These are phyloP conservation scores for Penicillium desertorum DNA, from an alignment of 495 filamentous ascomycete species.

Conservation along the genomic window DNA sequence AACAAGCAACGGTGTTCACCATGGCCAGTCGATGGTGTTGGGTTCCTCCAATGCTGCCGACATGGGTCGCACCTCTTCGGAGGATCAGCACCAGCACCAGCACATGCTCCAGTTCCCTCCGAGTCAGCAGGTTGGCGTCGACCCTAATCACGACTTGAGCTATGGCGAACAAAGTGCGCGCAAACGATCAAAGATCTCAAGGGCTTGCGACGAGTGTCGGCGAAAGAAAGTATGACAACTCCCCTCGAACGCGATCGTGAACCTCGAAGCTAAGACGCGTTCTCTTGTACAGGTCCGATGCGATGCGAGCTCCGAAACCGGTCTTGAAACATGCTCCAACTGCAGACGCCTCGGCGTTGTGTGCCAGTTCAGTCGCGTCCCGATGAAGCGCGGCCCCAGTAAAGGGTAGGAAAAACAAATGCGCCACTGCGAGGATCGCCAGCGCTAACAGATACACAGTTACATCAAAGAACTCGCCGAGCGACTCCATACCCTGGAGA, in stretches of 20 bases:
- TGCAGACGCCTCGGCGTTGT: conserved; percentile 74
- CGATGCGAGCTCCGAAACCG: conserved; percentile 78
- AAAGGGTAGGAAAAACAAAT: conserved; percentile 66
- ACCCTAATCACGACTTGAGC: conserved; percentile 50
- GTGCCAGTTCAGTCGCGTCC: conserved; percentile 89
- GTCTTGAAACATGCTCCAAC: conserved; percentile 78
- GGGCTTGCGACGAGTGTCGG: conserved; percentile 93
- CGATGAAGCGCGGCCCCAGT: conserved; percentile 91
- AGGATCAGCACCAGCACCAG: conserved; percentile 49
- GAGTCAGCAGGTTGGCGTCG: conserved; percentile 51
- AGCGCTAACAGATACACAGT: conserved; percentile 44
- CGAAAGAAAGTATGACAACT: conserved; percentile 71
- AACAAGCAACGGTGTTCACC: conserved; percentile 43
- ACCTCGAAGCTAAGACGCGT: conserved; percentile 21
- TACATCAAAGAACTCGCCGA: conserved; percentile 98
- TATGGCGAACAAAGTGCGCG: conserved; percentile 66
- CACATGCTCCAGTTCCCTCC: conserved; percentile 50
- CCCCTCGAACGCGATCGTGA: conserved; percentile 16
- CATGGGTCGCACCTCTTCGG: conserved; percentile 40
- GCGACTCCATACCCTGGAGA: conserved; percentile 79
- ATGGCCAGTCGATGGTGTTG: conserved; percentile 45
- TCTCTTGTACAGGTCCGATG: conserved; percentile 68
- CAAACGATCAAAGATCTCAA: conserved; percentile 87
- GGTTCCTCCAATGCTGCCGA: conserved; percentile 43
- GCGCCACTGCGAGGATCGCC: conserved; percentile 1